Percentiles rank a stretch among this genome's conserved stretches.
Conservation (phyloP, 2,329 filamentous ascomycete genomes). For the Aspergillus sp. region DNA sequence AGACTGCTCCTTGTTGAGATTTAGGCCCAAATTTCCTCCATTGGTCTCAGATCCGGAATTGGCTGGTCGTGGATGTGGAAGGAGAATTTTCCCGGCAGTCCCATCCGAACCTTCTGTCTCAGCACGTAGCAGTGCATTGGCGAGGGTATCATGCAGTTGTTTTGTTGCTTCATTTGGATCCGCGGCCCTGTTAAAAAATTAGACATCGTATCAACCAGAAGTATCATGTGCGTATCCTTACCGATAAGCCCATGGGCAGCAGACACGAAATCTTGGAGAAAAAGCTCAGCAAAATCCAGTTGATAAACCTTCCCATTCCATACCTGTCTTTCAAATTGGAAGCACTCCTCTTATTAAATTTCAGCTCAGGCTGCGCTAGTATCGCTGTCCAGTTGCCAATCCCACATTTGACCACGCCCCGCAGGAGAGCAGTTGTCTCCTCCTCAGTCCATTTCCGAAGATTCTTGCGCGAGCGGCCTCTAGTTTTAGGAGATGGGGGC, state of each 20-base stretch:
- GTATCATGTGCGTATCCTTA: conserved; percentile 9
- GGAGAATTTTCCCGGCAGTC: conserved; percentile 17
- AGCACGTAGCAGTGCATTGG: conserved; percentile 26
- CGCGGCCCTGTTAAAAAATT: conserved; percentile 15
- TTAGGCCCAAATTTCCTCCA: neutral
- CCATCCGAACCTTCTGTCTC: conserved; percentile 21
- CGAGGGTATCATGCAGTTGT: conserved; percentile 31
- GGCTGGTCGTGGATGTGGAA: conserved; percentile 18
- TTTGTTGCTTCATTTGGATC: conserved; percentile 33
- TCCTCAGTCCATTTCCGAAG: conserved; percentile 55
- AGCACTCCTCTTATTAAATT: conserved; percentile 55
- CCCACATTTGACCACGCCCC: conserved; percentile 57
- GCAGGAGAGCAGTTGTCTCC: conserved; percentile 55
- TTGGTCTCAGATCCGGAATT: conserved; percentile 9
- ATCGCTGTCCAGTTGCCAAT: conserved; percentile 64
- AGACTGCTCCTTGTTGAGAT: conserved; percentile 6
- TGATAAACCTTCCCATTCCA: conserved; percentile 7
- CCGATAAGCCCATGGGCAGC: conserved; percentile 47
- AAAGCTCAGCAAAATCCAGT: conserved; percentile 18
- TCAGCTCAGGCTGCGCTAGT: conserved; percentile 51
- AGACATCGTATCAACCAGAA: no score
- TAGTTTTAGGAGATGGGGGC: conserved; percentile 27
- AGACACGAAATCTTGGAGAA: conserved; percentile 46
- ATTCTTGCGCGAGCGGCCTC: conserved; percentile 45
- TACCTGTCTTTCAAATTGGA: conserved; percentile 60